Percentiles rank a stretch among this genome's conserved stretches.
phyloP scores from a whole-genome alignment of 192 early-diverging fungal genomes.

The Funneliformis geosporum region DNA sequence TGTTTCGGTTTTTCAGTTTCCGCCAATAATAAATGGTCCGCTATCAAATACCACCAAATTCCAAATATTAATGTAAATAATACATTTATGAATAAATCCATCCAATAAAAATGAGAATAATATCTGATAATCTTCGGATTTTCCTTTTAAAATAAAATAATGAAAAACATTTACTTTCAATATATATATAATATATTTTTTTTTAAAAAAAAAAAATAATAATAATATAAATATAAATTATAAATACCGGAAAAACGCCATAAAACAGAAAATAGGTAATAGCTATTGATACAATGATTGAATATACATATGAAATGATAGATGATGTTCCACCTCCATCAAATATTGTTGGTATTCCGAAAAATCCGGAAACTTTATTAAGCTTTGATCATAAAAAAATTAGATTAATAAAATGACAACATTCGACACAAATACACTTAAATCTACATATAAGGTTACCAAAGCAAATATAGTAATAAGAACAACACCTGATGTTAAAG shows the following conservation, averaged over 20 bases:
- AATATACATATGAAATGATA: slow-evolving; percentile 10
- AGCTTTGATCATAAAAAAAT: neutral
- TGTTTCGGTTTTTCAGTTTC: neutral
- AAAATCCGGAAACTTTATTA: slow-evolving; percentile 10
- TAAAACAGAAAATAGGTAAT: slow-evolving; percentile 3
- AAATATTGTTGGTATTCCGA: slow-evolving; percentile 7
- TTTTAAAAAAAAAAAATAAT: neutral
- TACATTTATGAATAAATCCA: neutral
- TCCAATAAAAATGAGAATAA: slow-evolving; percentile 14
- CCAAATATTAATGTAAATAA: slow-evolving; percentile 8
- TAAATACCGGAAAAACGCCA: neutral
- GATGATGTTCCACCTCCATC: neutral
- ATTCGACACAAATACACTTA: neutral
- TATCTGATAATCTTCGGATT: neutral
- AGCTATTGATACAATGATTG: neutral
- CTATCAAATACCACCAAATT: slow-evolving; percentile 1
- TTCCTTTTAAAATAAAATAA: neutral
- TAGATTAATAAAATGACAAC: neutral
- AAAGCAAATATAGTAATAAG: neutral
- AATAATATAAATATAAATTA: neutral
- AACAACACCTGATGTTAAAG: neutral
- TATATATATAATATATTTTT: neutral
- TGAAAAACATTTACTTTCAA: neutral
- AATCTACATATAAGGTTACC: neutral
- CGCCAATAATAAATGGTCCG: neutral